These are phyloP conservation scores for Phallus indusiatus DNA, from an alignment of 768 basidiomycete genomes.

Conservation along the genomic window DNA sequence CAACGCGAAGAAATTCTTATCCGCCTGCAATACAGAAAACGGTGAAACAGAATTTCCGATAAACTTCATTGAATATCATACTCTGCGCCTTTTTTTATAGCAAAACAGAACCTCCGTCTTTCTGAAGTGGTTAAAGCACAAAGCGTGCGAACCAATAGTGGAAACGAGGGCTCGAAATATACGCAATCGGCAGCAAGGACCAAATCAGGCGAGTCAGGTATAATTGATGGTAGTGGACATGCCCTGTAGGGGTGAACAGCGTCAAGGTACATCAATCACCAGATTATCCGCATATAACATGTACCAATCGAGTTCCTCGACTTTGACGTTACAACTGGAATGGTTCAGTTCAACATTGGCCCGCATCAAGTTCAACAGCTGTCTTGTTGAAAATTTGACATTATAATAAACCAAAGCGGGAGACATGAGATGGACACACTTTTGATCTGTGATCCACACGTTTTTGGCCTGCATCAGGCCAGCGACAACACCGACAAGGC, in stretches of 20 bases:
- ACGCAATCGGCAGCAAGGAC: conserved; percentile 92
- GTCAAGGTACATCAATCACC: conserved; percentile 7
- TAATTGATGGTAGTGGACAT: conserved; percentile 35
- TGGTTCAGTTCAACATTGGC: conserved; percentile 63
- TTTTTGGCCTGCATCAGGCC: conserved; percentile 51
- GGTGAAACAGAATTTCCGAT: neutral
- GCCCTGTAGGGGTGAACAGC: conserved; percentile 45
- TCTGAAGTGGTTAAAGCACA: conserved; percentile 40
- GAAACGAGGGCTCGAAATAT: conserved; percentile 90
- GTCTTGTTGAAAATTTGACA: conserved; percentile 31
- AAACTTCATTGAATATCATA: conserved; percentile 19
- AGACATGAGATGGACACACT: conserved; percentile 39
- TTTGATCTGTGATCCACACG: conserved; percentile 85
- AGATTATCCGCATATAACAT: conserved; percentile 12
- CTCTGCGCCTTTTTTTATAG: conserved; percentile 91
- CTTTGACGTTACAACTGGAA: conserved; percentile 40
- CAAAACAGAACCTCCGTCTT: conserved; percentile 75
- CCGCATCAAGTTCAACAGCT: conserved; percentile 69
- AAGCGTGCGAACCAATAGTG: conserved; percentile 75
- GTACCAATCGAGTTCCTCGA: conserved; percentile 77
- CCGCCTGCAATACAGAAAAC: conserved; percentile 44
- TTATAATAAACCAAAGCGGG: neutral
- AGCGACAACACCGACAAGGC: conserved; percentile 82
- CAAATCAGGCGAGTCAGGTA: conserved; percentile 46
- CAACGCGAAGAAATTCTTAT: conserved; percentile 76